These are phyloP conservation scores for Globisporangium solare DNA, from an alignment of 352 stramenopile species.

Conservation along the genomic window DNA sequence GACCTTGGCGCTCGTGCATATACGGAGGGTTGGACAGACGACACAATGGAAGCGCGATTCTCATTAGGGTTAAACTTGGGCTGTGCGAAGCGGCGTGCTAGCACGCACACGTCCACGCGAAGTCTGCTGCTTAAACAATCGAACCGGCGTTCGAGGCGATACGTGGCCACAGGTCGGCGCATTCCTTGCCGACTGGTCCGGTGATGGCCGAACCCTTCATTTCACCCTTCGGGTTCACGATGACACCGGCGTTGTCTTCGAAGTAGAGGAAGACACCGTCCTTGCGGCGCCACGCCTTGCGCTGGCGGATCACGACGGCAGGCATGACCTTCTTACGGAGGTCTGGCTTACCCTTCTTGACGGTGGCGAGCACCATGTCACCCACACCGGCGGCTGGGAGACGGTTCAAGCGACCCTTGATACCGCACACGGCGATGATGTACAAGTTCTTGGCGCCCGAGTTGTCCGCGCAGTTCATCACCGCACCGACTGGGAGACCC, in stretches of 20 bases:
- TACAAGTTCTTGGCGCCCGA: conserved; percentile 99
- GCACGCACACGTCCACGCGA: not conserved
- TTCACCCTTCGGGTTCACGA: conserved; percentile 99
- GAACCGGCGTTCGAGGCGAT: conserved; percentile 99
- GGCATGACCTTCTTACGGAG: conserved; percentile 99
- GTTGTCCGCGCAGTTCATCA: conserved; percentile 99
- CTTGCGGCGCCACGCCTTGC: conserved; percentile 99
- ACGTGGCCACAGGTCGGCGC: conserved; percentile 99
- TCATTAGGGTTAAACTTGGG: conserved; percentile 16
- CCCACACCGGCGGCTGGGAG: conserved; percentile 97
- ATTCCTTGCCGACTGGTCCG: conserved; percentile 99
- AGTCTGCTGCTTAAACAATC: conserved; percentile 93
- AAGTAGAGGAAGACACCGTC: conserved; percentile 99
- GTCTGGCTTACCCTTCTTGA: conserved; percentile 99
- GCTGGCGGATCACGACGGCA: conserved; percentile 98
- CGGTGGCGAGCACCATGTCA: conserved; percentile 99
- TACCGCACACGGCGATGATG: conserved; percentile 99
- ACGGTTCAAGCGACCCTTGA: conserved; percentile 98
- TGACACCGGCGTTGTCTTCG: conserved; percentile 99
- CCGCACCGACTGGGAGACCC: conserved; percentile 97
- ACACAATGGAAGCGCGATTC: conserved; percentile 27
- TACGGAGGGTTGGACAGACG: not conserved
- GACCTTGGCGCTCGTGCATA: not conserved
- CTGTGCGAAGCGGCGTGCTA: not conserved
- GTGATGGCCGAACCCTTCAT: conserved; percentile 99